A percentile compares a stretch with the other conserved stretches of the same genome.
These are phyloP conservation scores for Pseudogymnoascus sp. DNA, from an alignment of 2,329 filamentous ascomycete genomes.

Conservation along the genomic window DNA sequence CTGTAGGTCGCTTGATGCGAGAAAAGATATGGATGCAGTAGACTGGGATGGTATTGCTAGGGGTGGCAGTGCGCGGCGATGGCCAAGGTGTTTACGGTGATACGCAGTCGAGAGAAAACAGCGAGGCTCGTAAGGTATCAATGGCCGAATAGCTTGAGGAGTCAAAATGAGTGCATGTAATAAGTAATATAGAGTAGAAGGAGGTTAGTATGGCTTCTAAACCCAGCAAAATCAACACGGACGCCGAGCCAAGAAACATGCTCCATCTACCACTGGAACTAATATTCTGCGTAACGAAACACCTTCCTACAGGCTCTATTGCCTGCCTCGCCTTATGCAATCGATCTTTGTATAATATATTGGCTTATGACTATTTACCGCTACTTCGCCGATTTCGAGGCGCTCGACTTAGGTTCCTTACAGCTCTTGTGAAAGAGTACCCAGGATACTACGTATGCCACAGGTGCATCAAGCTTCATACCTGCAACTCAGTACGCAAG, in stretches of 20 bases:
- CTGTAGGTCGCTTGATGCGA: neutral
- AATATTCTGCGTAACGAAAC: neutral
- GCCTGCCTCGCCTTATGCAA: neutral
- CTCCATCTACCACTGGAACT: neutral
- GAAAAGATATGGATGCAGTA: neutral
- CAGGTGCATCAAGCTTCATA: neutral
- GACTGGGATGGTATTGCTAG: neutral
- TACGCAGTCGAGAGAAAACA: neutral
- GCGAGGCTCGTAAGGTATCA: neutral
- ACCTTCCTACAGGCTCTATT: neutral
- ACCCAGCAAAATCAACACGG: neutral
- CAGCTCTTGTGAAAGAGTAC: neutral
- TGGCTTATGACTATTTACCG: neutral
- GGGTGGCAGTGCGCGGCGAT: neutral
- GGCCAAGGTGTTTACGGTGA: neutral
- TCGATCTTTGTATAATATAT: neutral
- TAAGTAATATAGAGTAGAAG: neutral
- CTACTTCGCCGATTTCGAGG: neutral
- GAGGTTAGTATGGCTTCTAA: neutral
- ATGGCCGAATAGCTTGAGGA: neutral
- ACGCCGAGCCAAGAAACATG: neutral
- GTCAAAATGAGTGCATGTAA: neutral
- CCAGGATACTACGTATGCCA: neutral
- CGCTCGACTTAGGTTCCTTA: neutral
- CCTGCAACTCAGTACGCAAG: neutral